Evolutionary conservation across 306 rosid species (phyloP).

Genomic region (Macrotyloma uniflorum): DNA sequence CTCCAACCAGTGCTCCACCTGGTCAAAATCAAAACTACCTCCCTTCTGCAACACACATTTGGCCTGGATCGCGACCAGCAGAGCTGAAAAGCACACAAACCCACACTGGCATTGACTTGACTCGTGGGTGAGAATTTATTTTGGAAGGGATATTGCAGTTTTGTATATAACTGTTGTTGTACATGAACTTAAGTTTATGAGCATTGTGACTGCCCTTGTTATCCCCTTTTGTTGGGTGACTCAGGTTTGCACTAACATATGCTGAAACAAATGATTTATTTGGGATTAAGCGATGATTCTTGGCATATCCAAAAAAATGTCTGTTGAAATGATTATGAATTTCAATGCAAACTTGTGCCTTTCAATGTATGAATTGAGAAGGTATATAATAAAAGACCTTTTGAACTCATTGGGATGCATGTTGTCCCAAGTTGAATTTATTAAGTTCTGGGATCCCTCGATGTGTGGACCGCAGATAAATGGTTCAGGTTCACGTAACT

Average conservation of each 20-base stretch:
- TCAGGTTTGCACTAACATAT: constrained; percentile 57
- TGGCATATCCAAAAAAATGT: constrained; percentile 2
- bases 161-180: constrained; percentile 86
- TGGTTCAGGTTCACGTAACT: not conserved
- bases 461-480: not conserved
- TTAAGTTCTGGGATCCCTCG: not conserved
- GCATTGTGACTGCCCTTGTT: constrained; percentile 55
- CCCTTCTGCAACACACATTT: constrained; percentile 57
- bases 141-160: constrained; percentile 54
- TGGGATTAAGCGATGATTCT: constrained; percentile 26
- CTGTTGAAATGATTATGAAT: not conserved
- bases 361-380: not conserved
- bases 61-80: constrained; percentile 68
- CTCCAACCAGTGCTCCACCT: constrained; percentile 52
- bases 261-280: constrained; percentile 50
- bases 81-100: constrained; percentile 59
- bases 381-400: no score
- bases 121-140: constrained; percentile 65
- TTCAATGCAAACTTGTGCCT: not conserved
- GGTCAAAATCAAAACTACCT: constrained; percentile 56
- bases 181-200: constrained; percentile 57
- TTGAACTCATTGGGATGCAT: not conserved
- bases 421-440: not conserved
- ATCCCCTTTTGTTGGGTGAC: constrained; percentile 39
- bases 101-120: constrained; percentile 82